Base-by-base conservation (phyloP, 129 eudicot genomes). In the Chrysanthemum lavandulifolium region DNA sequence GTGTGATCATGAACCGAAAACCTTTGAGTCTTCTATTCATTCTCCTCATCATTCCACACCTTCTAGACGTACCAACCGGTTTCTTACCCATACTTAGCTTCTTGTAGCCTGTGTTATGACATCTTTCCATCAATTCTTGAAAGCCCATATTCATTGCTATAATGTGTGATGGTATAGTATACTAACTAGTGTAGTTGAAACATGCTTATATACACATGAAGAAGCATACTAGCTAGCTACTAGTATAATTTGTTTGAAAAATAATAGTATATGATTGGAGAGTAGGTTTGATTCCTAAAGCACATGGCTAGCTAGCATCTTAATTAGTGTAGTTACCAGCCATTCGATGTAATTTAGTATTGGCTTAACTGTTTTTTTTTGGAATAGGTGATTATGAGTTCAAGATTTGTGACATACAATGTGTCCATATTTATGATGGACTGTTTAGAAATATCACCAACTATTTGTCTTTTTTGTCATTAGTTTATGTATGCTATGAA, bases 271-370 rank as follows among this genome's bases (percentile, higher is more conserved):
- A 79, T 71, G 80, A 79, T 21, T 57, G 73, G 61, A 79, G 65
- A 79, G 87, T 76, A 74, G 79, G 82, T 80, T 81, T 65, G 81
- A 80, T 87, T 83, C 96, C 83, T 74, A 8, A 47, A 76, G 77
- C 90, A 90, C 90, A 85, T 86, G 93, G 82, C 91, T 82, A 80
- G 57, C 77, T 64, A 70, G 81, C 82, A 61, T 71, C 72, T 65
- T 50, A 52, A 78, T 47, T 58, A 50, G 61, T 73, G 78, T 64
- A 50, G 73, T 64, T 78, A 52, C 27, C 64, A 74, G 77, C 73
- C 73, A 74, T 76, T 54, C 67, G 72, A 31, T 67, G 63, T 5
- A 58, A 47, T 67, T 14, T 11, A 71, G 71, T 53, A 72, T 76
- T 69, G 64, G 49, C 65, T 57, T 5, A 59, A 80, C 75, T 64